phyloP scores from a whole-genome alignment of 371 early-diverging fungal species.

The Batrachochytrium dendrobatidis region DNA sequence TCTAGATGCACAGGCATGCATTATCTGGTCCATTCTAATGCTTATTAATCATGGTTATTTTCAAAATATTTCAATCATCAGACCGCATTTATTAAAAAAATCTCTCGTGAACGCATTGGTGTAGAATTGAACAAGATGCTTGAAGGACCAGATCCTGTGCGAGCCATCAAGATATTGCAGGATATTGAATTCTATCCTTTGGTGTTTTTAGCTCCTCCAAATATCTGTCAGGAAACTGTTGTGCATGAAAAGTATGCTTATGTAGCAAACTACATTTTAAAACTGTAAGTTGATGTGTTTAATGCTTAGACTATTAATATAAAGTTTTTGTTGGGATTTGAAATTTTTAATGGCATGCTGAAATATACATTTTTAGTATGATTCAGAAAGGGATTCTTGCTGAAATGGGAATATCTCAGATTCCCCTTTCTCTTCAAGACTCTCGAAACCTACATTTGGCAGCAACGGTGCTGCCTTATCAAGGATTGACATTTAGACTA shows the following conservation, averaged over 20 bases:
- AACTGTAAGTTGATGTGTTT: neutral
- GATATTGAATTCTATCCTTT: constrained; percentile 25
- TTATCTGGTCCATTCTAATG: neutral
- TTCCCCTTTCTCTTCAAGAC: neutral
- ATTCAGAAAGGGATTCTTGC: neutral
- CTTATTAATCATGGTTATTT: no score
- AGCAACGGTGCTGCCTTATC: neutral
- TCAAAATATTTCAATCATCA: constrained; percentile 16
- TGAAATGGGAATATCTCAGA: neutral
- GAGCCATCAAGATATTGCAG: constrained; percentile 35
- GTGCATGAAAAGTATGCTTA: neutral
- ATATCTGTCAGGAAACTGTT: constrained; percentile 2
- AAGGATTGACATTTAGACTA: neutral
- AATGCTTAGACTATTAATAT: no score
- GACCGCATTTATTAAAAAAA: constrained; percentile 69
- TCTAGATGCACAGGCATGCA: neutral
- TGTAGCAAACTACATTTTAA: neutral
- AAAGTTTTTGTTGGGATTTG: no score
- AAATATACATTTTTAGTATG: no score
- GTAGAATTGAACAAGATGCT: constrained; percentile 95
- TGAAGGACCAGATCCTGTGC: constrained; percentile 47
- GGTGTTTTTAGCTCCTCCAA: constrained; percentile 19
- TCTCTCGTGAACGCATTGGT: constrained; percentile 94
- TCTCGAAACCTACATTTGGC: neutral
- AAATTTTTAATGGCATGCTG: no score